Conservation (phyloP, 805 yeast genomes). For the Naumovozyma dairenensis region DNA sequence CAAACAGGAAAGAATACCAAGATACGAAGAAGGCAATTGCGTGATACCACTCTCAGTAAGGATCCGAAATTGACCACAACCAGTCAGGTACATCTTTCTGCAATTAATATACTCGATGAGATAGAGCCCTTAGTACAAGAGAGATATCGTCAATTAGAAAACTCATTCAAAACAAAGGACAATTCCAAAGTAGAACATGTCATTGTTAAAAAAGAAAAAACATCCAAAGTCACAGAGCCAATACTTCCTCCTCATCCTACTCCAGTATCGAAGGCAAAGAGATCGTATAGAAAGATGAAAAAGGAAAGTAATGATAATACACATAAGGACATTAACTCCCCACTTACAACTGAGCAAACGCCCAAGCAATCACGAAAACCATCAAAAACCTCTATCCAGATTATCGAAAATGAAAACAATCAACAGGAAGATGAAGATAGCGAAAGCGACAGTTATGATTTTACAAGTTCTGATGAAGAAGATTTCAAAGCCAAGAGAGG, state of each 20-base stretch:
- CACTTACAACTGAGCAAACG: background rate
- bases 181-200: background rate
- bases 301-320: background rate
- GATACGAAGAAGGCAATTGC: conserved; percentile 11
- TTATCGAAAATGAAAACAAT: background rate
- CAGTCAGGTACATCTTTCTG: no score
- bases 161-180: background rate
- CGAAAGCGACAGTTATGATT: conserved; percentile 18
- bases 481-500: conserved; percentile 12
- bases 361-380: no score
- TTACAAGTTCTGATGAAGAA: conserved; percentile 26
- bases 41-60: conserved; percentile 2
- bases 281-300: background rate
- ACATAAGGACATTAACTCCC: conserved; percentile 2
- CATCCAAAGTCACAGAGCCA: no score
- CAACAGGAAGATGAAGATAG: conserved; percentile 2
- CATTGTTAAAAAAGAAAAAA: background rate
- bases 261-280: background rate
- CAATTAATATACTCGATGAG: conserved; percentile 1
- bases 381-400: no score
- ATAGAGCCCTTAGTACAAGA: conserved; percentile 4
- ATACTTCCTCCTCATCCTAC: no score
- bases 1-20: conserved; percentile 16
- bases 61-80: no score
- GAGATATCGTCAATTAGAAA: background rate